phyloP scores from a whole-genome alignment of 371 early-diverging fungal species.

The Coemansia sp. region DNA sequence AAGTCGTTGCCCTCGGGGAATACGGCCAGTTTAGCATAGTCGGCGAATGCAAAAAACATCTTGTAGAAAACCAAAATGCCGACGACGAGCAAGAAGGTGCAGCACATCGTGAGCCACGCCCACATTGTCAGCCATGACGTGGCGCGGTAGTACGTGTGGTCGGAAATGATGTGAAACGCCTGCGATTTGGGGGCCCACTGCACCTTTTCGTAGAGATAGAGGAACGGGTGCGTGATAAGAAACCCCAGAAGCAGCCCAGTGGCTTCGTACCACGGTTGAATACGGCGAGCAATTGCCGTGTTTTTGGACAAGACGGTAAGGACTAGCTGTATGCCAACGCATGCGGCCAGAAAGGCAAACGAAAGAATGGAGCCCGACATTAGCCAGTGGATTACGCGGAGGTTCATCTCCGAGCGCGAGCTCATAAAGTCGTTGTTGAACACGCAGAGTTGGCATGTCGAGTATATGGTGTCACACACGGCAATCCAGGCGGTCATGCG shows the following conservation, averaged over 20 bases:
- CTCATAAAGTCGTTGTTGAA: slow-evolving; percentile 40
- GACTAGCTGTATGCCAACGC: slow-evolving; percentile 27
- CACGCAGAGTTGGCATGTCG: slow-evolving; percentile 27
- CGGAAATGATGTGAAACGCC: slow-evolving; percentile 30
- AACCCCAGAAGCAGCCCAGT: slow-evolving; percentile 28
- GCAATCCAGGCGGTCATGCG: slow-evolving; percentile 41
- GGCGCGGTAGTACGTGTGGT: slow-evolving; percentile 17
- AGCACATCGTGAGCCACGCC: slow-evolving; percentile 30
- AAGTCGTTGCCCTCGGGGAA: not conserved
- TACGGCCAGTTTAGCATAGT: not conserved
- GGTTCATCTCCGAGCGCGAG: slow-evolving; percentile 23
- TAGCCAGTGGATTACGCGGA: slow-evolving; percentile 45
- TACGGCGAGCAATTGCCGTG: slow-evolving; percentile 8
- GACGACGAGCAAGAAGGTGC: slow-evolving; percentile 16
- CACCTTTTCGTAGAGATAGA: slow-evolving; percentile 32
- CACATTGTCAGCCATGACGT: slow-evolving; percentile 38
- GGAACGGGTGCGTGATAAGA: slow-evolving; percentile 34
- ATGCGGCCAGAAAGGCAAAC: slow-evolving; percentile 30
- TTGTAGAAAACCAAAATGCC: not conserved
- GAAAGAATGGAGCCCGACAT: slow-evolving; percentile 32
- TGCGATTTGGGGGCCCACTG: slow-evolving; percentile 28
- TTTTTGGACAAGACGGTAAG: slow-evolving; percentile 4
- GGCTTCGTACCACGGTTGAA: slow-evolving; percentile 30
- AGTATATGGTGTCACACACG: slow-evolving; percentile 33
- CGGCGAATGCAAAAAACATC: slow-evolving; percentile 4